phyloP scores from a whole-genome alignment of 148 eudicot species.

The Dianthus caryophyllus region DNA sequence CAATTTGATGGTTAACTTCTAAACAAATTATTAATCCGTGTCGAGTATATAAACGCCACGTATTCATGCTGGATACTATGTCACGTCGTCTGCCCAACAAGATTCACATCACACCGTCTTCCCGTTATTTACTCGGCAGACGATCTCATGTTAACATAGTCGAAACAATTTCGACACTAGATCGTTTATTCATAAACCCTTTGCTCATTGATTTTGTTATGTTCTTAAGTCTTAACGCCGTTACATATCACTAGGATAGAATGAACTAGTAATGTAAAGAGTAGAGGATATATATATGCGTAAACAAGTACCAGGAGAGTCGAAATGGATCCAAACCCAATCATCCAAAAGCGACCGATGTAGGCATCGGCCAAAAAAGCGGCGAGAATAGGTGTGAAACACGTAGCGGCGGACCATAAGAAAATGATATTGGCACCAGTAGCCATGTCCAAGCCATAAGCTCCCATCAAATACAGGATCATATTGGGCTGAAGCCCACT shows the following conservation, averaged over 20 bases:
- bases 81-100: too few species aligned
- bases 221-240: too few species aligned
- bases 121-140: too few species aligned
- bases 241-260: neutral
- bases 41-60: too few species aligned
- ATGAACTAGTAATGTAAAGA: neutral
- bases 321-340: conserved; percentile 40
- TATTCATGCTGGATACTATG: too few species aligned
- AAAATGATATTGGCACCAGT: conserved; percentile 35
- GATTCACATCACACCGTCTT: too few species aligned
- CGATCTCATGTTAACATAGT: too few species aligned
- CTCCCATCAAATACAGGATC: conserved; percentile 40
- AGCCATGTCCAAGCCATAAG: conserved; percentile 36
- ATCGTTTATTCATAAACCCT: too few species aligned
- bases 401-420: conserved; percentile 42
- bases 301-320: conserved; percentile 37
- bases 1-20: too few species aligned
- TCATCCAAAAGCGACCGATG: conserved; percentile 43
- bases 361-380: conserved; percentile 45
- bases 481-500: conserved; percentile 49
- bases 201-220: too few species aligned
- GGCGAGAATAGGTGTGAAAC: conserved; percentile 39
- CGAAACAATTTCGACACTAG: too few species aligned
- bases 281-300: neutral
- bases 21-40: too few species aligned